These are phyloP conservation scores for Leucosporidium scottii DNA, from an alignment of 768 basidiomycete genomes.

Conservation along the genomic window DNA sequence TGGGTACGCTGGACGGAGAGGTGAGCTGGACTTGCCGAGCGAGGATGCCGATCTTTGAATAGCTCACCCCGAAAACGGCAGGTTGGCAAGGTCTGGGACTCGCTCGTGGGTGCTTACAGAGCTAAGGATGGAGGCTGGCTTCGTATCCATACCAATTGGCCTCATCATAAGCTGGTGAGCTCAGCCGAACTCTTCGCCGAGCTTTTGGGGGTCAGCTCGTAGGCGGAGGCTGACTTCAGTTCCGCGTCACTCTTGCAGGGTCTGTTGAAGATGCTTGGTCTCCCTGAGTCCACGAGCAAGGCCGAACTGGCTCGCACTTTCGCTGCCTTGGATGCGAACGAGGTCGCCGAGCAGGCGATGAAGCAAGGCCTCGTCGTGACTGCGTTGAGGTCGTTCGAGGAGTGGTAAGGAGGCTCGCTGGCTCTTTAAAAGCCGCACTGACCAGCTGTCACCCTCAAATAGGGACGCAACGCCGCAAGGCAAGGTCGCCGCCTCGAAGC, in stretches of 20 bases:
- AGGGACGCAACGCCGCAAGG: conserved; percentile 52
- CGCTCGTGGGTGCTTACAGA: conserved; percentile 51
- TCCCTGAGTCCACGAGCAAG: conserved; percentile 41
- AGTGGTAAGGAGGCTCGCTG: conserved; percentile 37
- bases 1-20: background rate
- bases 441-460: background rate
- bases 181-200: too few species aligned
- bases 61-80: conserved; percentile 22
- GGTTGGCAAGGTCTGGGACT: conserved; percentile 47
- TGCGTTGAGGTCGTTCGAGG: conserved; percentile 49
- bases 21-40: conserved; percentile 44
- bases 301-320: conserved; percentile 46
- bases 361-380: conserved; percentile 50
- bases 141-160: conserved; percentile 59
- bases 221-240: too few species aligned
- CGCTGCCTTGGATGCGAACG: conserved; percentile 46
- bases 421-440: background rate
- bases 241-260: conserved; percentile 36
- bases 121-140: conserved; percentile 52
- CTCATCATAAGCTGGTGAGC: conserved; percentile 49
- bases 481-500: conserved; percentile 50
- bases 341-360: conserved; percentile 51
- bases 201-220: too few species aligned
- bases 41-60: conserved; percentile 52
- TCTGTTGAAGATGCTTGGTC: conserved; percentile 48